Conservation (phyloP, 345 rosid genomes). For the Euphorbia tirucalli region DNA sequence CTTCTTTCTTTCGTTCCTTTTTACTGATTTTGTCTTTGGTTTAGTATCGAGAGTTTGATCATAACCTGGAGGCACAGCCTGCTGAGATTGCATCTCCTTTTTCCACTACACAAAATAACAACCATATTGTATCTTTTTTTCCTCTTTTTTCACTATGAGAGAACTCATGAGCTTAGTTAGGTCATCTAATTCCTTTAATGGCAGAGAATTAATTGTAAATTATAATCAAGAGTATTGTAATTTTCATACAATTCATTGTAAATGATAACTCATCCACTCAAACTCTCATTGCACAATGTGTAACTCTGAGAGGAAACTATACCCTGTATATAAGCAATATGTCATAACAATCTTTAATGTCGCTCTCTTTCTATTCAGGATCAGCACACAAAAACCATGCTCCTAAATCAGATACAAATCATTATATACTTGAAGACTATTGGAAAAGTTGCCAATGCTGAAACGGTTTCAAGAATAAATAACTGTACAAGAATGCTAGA, state of each 20-base stretch:
- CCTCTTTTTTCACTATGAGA: not conserved
- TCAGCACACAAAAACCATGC: not conserved
- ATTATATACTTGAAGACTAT: not conserved
- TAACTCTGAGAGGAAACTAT: not conserved
- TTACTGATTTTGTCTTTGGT: constrained; percentile 78
- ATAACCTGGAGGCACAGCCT: constrained; percentile 77
- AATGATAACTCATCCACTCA: not conserved
- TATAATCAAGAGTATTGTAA: not conserved
- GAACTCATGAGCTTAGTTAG: not conserved
- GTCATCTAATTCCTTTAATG: not conserved
- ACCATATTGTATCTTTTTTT: not conserved
- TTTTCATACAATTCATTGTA: not conserved
- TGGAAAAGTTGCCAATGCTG: not conserved
- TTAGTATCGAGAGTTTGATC: constrained; percentile 53
- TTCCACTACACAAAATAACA: constrained; percentile 47
- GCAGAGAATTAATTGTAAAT: not conserved
- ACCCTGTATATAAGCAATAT: constrained; percentile 6
- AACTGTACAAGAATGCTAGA: not conserved
- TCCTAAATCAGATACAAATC: not conserved
- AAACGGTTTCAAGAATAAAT: not conserved
- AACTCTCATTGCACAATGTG: not conserved
- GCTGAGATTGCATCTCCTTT: constrained; percentile 65
- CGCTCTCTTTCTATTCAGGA: not conserved
- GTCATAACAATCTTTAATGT: not conserved
- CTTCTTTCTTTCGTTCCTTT: constrained; percentile 85